phyloP scores from a whole-genome alignment of 1,284 basidiomycete genomes.

The Phellopilus nigrolimitatus region DNA sequence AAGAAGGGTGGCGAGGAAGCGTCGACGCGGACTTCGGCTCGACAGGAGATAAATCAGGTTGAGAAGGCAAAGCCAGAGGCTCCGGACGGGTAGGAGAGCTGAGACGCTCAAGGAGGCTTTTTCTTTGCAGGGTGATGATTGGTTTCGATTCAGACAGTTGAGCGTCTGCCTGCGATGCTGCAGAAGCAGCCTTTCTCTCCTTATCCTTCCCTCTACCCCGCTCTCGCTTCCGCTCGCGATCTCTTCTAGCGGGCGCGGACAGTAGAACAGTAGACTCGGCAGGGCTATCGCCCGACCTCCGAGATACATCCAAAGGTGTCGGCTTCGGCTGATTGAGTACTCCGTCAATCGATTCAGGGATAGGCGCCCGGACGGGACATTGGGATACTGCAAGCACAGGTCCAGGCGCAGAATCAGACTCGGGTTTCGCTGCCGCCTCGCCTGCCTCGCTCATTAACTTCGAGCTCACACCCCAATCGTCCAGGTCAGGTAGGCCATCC shows the following conservation, averaged over 20 bases:
- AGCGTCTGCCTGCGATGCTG: conserved; percentile 6
- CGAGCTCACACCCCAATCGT: conserved; percentile 72
- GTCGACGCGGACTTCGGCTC: background rate
- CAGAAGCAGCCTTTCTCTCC: conserved; percentile 1
- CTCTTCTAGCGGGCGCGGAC: background rate
- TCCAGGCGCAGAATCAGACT: background rate
- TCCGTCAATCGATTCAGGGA: background rate
- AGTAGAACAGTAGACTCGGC: background rate
- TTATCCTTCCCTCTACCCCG: conserved; percentile 13
- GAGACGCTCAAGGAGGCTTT: conserved; percentile 17
- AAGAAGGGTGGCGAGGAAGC: conserved; percentile 1
- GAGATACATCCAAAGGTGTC: background rate
- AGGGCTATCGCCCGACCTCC: background rate
- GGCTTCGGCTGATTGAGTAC: background rate
- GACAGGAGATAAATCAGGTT: background rate
- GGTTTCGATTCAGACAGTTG: background rate
- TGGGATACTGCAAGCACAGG: background rate
- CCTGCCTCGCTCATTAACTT: conserved; percentile 15
- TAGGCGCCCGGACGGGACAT: background rate
- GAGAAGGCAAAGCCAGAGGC: background rate
- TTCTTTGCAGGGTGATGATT: conserved; percentile 5
- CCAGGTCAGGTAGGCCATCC: conserved; percentile 71
- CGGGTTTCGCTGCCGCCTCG: background rate
- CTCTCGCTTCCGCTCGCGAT: conserved; percentile 16
- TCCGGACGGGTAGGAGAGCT: conserved; percentile 13